Evolutionary conservation across 2,329 filamentous ascomycete genomes (phyloP), one percentile per base, ranked within the genome.

Genomic region (Cladophialophora psammophila): DNA sequence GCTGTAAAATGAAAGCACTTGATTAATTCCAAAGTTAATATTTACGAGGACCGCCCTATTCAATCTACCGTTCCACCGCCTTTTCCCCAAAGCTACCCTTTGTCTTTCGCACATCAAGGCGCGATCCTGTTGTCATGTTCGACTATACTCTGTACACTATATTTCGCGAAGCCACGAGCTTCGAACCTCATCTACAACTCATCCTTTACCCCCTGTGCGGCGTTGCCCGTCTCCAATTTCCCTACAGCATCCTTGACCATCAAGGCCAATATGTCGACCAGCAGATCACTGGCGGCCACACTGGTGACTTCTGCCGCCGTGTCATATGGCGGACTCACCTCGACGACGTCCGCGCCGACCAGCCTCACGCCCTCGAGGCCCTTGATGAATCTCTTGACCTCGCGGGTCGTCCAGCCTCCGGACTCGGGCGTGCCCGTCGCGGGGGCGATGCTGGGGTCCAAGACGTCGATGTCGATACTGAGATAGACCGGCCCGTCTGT

Each of bases 401-500:
- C 73, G 12, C 73, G 55, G 5, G 70, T 73, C 13, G 73, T 74
- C 73, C 73, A 74, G n/a, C 73, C 73, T 31, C 73, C 73, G 15
- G 65, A 62, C 56, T 74, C 73, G 7, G 73, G 73, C 32, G 73
- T 74, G 32, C 73, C 76, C 1, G 76, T 77, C 5, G 72, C 76
- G n/a, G 76, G 76, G 0, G 76, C 75, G 20, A 77, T 75, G 45
- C 74, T 74, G 2, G 75, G 75, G 61, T 77, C 75, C 15, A 77
- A 64, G 1, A 77, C 75, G 54, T 78, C 75, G 58, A 78, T 78
- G 56, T 78, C 76, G 64, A 77, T 74, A 15, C 71, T 74, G 5
- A 78, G 68, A 58, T 78, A 78, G 5, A 75, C 72, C 1, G 75
- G 73, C 7, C 62, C 84, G 18, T 88, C 90, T 26, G 59, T 61